Evolutionary conservation across 2,329 filamentous ascomycete genomes (phyloP), one percentile per base, ranked within the genome.

Genomic region (Thermomyces lanuginosus): DNA sequence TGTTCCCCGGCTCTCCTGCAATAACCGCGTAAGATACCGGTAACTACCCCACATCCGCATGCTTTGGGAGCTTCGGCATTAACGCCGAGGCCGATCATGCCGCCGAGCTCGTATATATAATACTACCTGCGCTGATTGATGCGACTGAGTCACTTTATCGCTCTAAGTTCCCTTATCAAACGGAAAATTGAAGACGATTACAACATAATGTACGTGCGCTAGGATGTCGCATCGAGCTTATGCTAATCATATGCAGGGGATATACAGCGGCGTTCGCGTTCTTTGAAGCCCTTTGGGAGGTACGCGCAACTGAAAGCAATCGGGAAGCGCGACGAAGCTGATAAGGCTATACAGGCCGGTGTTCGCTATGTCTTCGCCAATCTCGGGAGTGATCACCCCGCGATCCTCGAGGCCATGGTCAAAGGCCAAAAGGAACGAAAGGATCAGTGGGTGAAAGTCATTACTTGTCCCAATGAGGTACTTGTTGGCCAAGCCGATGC

Each of bases 381-480:
- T 31, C 42, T 66, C 5, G 63, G 63, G n/a, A 64, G 60, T 2
- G 63, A 66, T 29, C 63, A 84, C 43, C 78, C 78, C 2, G 73
- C 71, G 12, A 79, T 84, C 44, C 71, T 84, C 18, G 78, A 84
- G 51, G 79, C 78, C 7, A 81, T 84, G 51, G 72, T 80, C 36
- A 78, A 78, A 44, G 76, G 75, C 11, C 72, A 79, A 42, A 69
- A 68, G 30, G 74, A 79, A 42, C 69, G 64, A 36, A 62, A 61
- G 27, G 67, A 59, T 18, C 59, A 66, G 10, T 82, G 82, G 32
- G 77, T 77, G 2, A 65, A 61, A 29, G 76, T 83, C 34, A 76
- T 84, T 30, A 84, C 78, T 13, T 83, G 77, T 44, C 78, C 78
- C 0, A 81, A 81, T 37, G 78, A 84, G 64, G 75, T 77, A 57